These are phyloP conservation scores for Uncinocarpus reesii DNA, from an alignment of 2,329 filamentous ascomycete species.

Conservation along the genomic window DNA sequence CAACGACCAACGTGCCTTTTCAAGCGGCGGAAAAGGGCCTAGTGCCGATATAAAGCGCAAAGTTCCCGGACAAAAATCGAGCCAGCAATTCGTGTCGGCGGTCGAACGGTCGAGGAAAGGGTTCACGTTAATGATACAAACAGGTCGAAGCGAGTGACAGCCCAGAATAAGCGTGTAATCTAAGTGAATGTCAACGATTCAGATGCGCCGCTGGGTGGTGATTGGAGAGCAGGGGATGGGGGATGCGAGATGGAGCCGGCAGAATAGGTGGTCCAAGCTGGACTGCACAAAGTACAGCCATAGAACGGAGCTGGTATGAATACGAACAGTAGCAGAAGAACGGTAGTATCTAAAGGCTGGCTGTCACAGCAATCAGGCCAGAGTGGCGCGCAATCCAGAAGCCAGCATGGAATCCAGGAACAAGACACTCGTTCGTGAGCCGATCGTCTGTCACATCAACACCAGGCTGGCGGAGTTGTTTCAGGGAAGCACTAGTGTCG, in stretches of 20 bases:
- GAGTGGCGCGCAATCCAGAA: conserved; percentile 1
- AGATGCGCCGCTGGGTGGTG: not conserved
- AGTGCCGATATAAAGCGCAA: not conserved
- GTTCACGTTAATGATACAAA: conserved; percentile 6
- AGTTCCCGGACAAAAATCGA: conserved; percentile 9
- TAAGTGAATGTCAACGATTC: not conserved
- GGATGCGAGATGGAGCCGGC: conserved; percentile 4
- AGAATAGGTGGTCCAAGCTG: conserved; percentile 9
- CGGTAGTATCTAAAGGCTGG: conserved; percentile 1
- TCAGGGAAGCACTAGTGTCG: conserved; percentile 10
- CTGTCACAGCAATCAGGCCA: not conserved
- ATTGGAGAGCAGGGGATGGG: conserved; percentile 4
- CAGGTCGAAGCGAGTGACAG: conserved; percentile 7
- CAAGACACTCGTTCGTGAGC: conserved; percentile 1
- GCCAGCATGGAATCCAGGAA: not conserved
- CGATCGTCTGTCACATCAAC: conserved; percentile 9
- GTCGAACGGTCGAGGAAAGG: not conserved
- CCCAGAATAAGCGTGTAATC: not conserved
- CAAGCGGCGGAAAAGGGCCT: not conserved
- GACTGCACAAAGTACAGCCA: conserved; percentile 8
- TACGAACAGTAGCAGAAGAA: not conserved
- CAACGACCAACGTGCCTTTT: not conserved
- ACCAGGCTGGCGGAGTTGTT: conserved; percentile 11
- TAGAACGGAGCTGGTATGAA: conserved; percentile 8
- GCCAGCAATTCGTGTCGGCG: conserved; percentile 8